A percentile compares a stretch with the other conserved stretches of the same genome.
Conservation (phyloP, 1,284 basidiomycete genomes). For the Ustilago bromivora region DNA sequence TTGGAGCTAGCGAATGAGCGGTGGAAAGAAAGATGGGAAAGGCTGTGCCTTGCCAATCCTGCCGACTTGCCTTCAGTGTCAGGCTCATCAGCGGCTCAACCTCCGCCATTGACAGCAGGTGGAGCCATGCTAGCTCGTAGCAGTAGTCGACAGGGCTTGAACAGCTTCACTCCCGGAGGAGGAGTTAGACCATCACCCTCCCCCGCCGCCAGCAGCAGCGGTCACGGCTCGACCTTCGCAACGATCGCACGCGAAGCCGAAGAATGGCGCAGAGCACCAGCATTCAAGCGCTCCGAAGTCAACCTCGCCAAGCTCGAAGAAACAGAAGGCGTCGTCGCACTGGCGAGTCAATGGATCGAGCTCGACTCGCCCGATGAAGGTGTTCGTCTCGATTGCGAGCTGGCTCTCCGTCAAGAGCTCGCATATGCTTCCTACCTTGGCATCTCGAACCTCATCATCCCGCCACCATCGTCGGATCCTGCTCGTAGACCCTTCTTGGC, state of each 20-base stretch:
- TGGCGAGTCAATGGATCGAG: constrained; percentile 93
- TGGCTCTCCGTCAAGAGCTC: constrained; percentile 92
- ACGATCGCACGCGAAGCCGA: constrained; percentile 77
- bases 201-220: constrained; percentile 15
- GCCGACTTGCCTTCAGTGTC: constrained; percentile 22
- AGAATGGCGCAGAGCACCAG: constrained; percentile 84
- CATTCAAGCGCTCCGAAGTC: constrained; percentile 85
- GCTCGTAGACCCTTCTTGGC: constrained; percentile 78
- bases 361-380: constrained; percentile 92
- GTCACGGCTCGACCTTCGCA: constrained; percentile 17
- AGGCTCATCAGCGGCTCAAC: constrained; percentile 9
- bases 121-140: constrained; percentile 49
- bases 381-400: constrained; percentile 94
- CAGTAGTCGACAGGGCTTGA: constrained; percentile 52
- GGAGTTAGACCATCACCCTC: constrained; percentile 28
- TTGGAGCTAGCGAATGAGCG: constrained; percentile 86
- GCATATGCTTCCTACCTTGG: constrained; percentile 93
- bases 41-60: constrained; percentile 79
- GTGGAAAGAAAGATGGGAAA: constrained; percentile 89
- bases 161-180: constrained; percentile 19
- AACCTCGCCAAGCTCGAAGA: constrained; percentile 90
- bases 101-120: constrained; percentile 24
- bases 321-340: constrained; percentile 79
- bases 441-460: constrained; percentile 84
- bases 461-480: constrained; percentile 81